Conservation (phyloP, 345 rosid genomes). For the Acer yangbiense region DNA sequence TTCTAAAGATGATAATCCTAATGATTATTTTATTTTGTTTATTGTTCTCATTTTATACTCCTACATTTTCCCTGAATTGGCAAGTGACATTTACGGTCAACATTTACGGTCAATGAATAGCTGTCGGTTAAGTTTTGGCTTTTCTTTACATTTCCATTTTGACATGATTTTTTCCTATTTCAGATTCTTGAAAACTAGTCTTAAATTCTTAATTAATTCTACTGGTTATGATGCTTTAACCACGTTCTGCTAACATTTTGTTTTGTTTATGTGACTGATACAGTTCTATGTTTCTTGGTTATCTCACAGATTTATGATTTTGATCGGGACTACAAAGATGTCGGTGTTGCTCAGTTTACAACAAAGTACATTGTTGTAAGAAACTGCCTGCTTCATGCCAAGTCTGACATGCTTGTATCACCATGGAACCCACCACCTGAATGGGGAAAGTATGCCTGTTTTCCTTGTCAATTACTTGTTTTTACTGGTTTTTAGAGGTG, state of each 20-base stretch:
- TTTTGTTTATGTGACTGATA: conserved; percentile 20
- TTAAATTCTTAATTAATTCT: neutral
- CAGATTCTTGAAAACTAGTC: conserved; percentile 5
- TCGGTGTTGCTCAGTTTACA: conserved; percentile 90
- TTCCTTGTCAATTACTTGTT: conserved; percentile 15
- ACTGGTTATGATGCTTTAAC: conserved; percentile 8
- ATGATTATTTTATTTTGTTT: conserved; percentile 13
- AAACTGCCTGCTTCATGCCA: conserved; percentile 77
- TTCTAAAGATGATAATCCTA: conserved; percentile 12
- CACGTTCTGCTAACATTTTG: conserved; percentile 5
- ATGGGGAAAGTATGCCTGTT: conserved; percentile 87
- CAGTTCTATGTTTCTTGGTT: conserved; percentile 12
- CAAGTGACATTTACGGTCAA: neutral
- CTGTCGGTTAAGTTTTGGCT: neutral
- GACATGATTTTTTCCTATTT: neutral
- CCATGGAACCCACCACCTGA: conserved; percentile 98
- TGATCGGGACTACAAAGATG: conserved; percentile 97
- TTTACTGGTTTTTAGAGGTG: conserved; percentile 6
- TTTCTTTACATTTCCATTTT: neutral
- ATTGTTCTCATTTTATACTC: neutral
- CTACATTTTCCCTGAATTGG: neutral
- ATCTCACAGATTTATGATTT: conserved; percentile 83
- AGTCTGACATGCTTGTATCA: conserved; percentile 89
- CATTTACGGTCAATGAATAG: neutral
- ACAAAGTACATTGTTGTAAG: conserved; percentile 83